Percentiles rank a stretch among this genome's conserved stretches.
phyloP scores from a whole-genome alignment of 495 filamentous ascomycete species.

The Staphylotrichum longicolle region DNA sequence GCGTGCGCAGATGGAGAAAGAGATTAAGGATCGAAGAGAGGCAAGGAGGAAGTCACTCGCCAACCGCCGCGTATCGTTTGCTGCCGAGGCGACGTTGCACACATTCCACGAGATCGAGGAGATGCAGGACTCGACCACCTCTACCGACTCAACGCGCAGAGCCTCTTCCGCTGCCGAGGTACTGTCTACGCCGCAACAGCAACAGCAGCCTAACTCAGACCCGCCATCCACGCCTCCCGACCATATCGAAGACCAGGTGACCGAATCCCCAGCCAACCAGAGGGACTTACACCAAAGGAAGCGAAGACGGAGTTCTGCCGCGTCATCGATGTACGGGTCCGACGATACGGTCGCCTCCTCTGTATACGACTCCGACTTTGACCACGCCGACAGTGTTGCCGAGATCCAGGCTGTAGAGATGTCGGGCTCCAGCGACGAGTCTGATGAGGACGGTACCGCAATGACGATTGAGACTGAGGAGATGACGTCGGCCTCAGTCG shows the following conservation, averaged over 20 bases:
- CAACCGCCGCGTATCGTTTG: conserved; percentile 93
- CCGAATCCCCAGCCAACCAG: conserved; percentile 67
- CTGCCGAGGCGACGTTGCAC: conserved; percentile 93
- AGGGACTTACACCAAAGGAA: conserved; percentile 65
- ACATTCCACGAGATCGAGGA: conserved; percentile 96
- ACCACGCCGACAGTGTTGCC: conserved; percentile 57
- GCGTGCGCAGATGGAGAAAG: conserved; percentile 61
- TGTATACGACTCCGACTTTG: conserved; percentile 69
- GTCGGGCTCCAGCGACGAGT: conserved; percentile 51
- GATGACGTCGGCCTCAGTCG: conserved; percentile 63
- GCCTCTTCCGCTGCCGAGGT: conserved; percentile 59
- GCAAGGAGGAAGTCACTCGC: conserved; percentile 88
- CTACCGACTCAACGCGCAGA: conserved; percentile 71
- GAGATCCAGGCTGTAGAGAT: conserved; percentile 56
- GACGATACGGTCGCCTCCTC: conserved; percentile 72
- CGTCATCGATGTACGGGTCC: conserved; percentile 57
- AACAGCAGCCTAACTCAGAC: conserved; percentile 41
- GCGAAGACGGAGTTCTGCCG: conserved; percentile 62
- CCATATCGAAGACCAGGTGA: conserved; percentile 57
- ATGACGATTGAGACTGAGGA: conserved; percentile 71
- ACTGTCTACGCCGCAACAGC: conserved; percentile 41
- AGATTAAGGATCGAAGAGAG: conserved; percentile 70
- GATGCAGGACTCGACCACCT: conserved; percentile 80
- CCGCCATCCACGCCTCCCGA: conserved; percentile 66
- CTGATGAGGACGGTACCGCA: conserved; percentile 68